These are phyloP conservation scores for Rhizophagus prolifer DNA, from an alignment of 192 early-diverging fungal species.

Conservation along the genomic window DNA sequence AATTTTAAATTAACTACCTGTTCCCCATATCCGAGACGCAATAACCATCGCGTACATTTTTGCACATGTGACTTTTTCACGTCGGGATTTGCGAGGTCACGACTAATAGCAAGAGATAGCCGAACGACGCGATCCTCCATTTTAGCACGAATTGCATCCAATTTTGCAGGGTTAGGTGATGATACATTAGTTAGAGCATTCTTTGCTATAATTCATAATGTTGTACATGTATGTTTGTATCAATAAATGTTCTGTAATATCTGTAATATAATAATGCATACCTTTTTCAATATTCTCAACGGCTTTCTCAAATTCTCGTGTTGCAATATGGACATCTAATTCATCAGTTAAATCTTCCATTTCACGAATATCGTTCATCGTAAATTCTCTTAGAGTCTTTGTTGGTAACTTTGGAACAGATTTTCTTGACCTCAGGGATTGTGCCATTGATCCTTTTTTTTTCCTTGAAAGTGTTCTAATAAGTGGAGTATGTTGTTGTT, in stretches of 20 bases:
- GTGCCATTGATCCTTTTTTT: not conserved
- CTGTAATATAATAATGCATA: constrained; percentile 19
- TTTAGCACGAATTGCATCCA: constrained; percentile 43
- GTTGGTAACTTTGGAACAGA: not conserved
- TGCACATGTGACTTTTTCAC: constrained; percentile 80
- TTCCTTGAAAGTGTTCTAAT: constrained; percentile 7
- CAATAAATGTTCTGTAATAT: not conserved
- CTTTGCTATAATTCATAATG: constrained; percentile 32
- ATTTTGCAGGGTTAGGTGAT: constrained; percentile 28
- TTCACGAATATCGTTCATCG: constrained; percentile 51
- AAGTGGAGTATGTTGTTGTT: constrained; percentile 23
- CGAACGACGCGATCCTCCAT: constrained; percentile 46
- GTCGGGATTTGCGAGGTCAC: constrained; percentile 79
- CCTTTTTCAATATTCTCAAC: constrained; percentile 70
- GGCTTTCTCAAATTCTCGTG: constrained; percentile 85
- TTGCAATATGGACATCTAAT: constrained; percentile 90
- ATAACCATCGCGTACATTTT: constrained; percentile 75
- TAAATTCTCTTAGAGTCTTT: constrained; percentile 29
- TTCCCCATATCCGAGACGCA: constrained; percentile 72
- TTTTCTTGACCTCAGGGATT: not conserved
- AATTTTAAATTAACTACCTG: constrained; percentile 40
- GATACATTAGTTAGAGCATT: constrained; percentile 37
- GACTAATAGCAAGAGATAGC: constrained; percentile 42
- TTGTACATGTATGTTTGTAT: not conserved
- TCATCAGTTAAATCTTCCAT: constrained; percentile 80